A percentile compares a stretch with the other conserved stretches of the same genome.
Evolutionary conservation across 169 alveolate species (phyloP).

Genomic region (Babesia bovis): DNA sequence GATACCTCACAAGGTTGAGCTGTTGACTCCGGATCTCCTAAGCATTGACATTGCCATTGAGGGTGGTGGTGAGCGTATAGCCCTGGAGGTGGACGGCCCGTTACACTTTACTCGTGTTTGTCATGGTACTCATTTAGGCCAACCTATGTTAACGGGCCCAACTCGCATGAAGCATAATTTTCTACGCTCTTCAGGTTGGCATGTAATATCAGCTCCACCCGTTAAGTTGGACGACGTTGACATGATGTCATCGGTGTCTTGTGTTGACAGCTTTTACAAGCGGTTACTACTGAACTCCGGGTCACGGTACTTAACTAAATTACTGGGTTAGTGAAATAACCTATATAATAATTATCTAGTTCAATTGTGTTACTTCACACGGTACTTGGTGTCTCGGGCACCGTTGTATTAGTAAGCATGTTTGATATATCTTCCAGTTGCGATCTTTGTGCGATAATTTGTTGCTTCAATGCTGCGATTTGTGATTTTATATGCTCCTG

Average conservation of each 20-base stretch:
- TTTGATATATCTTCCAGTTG: constrained; percentile 40
- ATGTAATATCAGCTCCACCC: constrained; percentile 51
- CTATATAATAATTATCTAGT: too few species aligned
- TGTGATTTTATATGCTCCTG: neutral
- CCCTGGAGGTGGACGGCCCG: constrained; percentile 69
- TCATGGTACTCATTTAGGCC: constrained; percentile 11
- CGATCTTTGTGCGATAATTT: constrained; percentile 38
- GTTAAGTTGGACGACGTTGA: constrained; percentile 21
- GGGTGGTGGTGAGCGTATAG: constrained; percentile 50
- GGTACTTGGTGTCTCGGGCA: too few species aligned
- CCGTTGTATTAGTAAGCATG: constrained; percentile 3
- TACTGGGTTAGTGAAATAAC: constrained; percentile 13
- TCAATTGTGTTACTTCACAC: too few species aligned
- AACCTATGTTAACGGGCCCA: constrained; percentile 55
- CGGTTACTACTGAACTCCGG: constrained; percentile 35
- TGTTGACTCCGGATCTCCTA: constrained; percentile 45
- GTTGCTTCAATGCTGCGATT: constrained; percentile 27
- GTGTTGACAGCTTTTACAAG: constrained; percentile 44
- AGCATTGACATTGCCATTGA: constrained; percentile 64
- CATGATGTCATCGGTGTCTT: neutral
- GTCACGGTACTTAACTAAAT: constrained; percentile 17
- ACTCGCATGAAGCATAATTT: constrained; percentile 44
- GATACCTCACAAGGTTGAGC: constrained; percentile 62
- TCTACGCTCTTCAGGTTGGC: constrained; percentile 47
- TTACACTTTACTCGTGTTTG: constrained; percentile 49